A percentile compares a stretch with the other conserved stretches of the same genome.
Evolutionary conservation across 2,329 filamentous ascomycete genomes (phyloP).

Genomic region (Colletotrichum sp.): DNA sequence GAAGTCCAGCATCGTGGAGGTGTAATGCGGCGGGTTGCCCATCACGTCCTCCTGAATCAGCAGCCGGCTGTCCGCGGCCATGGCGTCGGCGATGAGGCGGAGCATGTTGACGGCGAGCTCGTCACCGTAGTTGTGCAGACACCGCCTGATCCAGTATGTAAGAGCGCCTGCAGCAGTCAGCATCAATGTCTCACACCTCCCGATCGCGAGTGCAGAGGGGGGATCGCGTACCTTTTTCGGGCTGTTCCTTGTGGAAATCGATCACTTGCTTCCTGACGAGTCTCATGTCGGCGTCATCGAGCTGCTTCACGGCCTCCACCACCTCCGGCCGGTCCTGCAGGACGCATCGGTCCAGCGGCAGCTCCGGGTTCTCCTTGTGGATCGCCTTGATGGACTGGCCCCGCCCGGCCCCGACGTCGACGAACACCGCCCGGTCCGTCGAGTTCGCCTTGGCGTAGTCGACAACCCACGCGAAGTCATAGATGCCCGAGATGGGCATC

Average conservation of each 20-base stretch:
- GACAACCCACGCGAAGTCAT: conserved; percentile 35
- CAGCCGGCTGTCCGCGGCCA: conserved; percentile 35
- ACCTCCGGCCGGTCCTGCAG: conserved; percentile 35
- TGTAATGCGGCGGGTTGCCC: conserved; percentile 27
- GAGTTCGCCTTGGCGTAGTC: background rate
- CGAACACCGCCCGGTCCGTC: conserved; percentile 26
- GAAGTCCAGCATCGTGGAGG: conserved; percentile 32
- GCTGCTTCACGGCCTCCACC: conserved; percentile 27
- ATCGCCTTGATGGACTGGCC: conserved; percentile 31
- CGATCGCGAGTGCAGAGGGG: background rate
- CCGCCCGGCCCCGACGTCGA: conserved; percentile 39
- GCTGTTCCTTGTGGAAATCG: conserved; percentile 34
- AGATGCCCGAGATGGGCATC: conserved; percentile 30
- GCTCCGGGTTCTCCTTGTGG: conserved; percentile 26
- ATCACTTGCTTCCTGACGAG: conserved; percentile 14
- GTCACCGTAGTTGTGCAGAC: conserved; percentile 43
- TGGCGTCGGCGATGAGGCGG: conserved; percentile 30
- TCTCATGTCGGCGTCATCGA: conserved; percentile 23
- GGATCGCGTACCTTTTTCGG: conserved; percentile 13
- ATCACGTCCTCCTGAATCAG: conserved; percentile 37
- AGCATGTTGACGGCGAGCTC: conserved; percentile 34
- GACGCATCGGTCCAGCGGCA: conserved; percentile 31
- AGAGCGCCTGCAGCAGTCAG: conserved; percentile 31
- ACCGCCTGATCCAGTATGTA: conserved; percentile 40
- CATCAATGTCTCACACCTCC: background rate